These are phyloP conservation scores for Amanita rimosa DNA, from an alignment of 768 basidiomycete species.

Conservation along the genomic window DNA sequence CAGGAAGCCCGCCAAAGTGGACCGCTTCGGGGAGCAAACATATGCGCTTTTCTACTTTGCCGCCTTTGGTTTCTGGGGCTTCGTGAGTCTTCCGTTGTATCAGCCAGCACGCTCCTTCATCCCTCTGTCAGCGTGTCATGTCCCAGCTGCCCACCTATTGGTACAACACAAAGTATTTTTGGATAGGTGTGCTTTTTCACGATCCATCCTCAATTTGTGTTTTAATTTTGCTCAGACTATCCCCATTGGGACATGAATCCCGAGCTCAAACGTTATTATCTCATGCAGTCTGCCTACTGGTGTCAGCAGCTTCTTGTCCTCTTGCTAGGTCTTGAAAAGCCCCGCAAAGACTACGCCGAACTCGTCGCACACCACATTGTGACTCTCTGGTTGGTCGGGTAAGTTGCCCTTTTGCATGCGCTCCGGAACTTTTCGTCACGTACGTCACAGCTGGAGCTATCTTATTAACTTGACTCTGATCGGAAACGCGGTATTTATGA, in stretches of 20 bases:
- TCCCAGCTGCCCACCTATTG: conserved; percentile 70
- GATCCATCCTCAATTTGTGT: not conserved
- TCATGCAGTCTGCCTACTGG: conserved; percentile 93
- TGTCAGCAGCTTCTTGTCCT: conserved; percentile 86
- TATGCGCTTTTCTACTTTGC: conserved; percentile 81
- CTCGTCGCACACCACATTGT: conserved; percentile 87
- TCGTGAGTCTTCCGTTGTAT: conserved; percentile 39
- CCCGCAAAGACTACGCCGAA: conserved; percentile 83
- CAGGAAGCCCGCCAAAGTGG: conserved; percentile 50
- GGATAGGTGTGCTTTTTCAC: conserved; percentile 47
- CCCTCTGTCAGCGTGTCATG: conserved; percentile 63
- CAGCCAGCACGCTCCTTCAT: not conserved
- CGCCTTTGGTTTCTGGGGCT: conserved; percentile 61
- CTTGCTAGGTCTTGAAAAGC: conserved; percentile 81
- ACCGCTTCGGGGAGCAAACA: conserved; percentile 84
- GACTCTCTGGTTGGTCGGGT: conserved; percentile 92
- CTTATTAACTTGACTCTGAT: conserved; percentile 72
- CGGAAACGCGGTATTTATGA: conserved; percentile 86
- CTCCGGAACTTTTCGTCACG: conserved; percentile 1
- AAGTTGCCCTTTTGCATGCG: conserved; percentile 12
- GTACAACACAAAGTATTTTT: conserved; percentile 77
- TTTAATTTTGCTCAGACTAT: conserved; percentile 41
- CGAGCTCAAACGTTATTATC: conserved; percentile 83
- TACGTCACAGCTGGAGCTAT: conserved; percentile 64
- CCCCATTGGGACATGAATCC: conserved; percentile 85